These are phyloP conservation scores for Chrysopogon serrulatus DNA, from an alignment of 176 grass and related monocot genomes.

Conservation along the genomic window DNA sequence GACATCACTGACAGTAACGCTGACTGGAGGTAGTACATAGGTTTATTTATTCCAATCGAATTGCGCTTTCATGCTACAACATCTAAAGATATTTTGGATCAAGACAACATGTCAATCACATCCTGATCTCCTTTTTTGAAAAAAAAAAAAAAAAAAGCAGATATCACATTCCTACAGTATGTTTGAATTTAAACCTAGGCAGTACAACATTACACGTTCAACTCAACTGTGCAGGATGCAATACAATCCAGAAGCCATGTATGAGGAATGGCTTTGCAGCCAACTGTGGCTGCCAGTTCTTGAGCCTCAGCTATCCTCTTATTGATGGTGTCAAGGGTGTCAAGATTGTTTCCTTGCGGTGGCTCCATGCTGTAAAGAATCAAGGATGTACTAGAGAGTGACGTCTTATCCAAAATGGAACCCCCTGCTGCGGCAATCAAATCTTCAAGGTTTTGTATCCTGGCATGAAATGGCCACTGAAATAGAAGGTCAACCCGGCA, in stretches of 20 bases:
- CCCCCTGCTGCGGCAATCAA: slow-evolving; percentile 63
- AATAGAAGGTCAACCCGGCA: slow-evolving; percentile 60
- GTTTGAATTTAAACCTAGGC: neutral
- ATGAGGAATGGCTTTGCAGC: slow-evolving; percentile 64
- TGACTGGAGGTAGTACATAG: neutral
- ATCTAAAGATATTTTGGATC: neutral
- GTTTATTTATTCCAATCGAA: slow-evolving; percentile 7
- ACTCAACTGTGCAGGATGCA: slow-evolving; percentile 59
- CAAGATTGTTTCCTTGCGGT: slow-evolving; percentile 40
- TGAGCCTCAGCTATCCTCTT: slow-evolving; percentile 67
- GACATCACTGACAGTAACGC: neutral
- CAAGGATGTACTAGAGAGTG: slow-evolving; percentile 45
- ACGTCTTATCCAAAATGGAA: slow-evolving; percentile 34
- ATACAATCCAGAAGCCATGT: slow-evolving; percentile 93
- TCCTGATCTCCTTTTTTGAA: neutral
- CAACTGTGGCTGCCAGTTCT: slow-evolving; percentile 45
- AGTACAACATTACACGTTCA: neutral
- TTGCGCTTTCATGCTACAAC: slow-evolving; percentile 1
- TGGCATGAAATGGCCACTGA: slow-evolving; percentile 68
- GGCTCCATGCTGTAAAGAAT: slow-evolving; percentile 77
- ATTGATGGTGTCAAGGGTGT: slow-evolving; percentile 38
- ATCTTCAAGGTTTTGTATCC: slow-evolving; percentile 81
- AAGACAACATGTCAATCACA: neutral
- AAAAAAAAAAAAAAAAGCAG: neutral
- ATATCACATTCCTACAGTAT: slow-evolving; percentile 3